Base-by-base conservation (phyloP, 1,284 basidiomycete species). In the Ganoderma meredithae region DNA sequence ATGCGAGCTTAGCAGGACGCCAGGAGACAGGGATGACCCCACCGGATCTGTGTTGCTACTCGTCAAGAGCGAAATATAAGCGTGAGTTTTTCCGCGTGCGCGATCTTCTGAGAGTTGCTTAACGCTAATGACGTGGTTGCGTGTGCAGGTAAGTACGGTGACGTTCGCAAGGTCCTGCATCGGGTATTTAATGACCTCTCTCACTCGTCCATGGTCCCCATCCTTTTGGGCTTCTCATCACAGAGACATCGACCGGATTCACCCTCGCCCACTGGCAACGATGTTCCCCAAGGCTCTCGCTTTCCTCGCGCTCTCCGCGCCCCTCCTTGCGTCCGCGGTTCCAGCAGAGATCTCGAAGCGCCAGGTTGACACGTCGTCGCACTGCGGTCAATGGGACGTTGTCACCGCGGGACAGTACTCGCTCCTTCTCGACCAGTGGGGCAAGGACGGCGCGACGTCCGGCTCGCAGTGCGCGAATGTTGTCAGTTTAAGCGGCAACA, bases 391-490 rank as follows among this genome's bases (percentile, higher is more conserved):
- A 78, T 90, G 82, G 82, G 87, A 88, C 65, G 74, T 78, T 22
- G 80, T 86, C 67, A 72, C 77, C 15, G 83, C 81, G 6, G 82
- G 83, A 27, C 71, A 76, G 40, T 90, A 90, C 78, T 79, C 81
- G 3, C 73, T 90, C 33, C 74, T 82, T 52, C 81, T 84, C 44
- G 80, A 90, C 73, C 85, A 82, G 62, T 90, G 88, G 89, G 87
- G 87, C 31, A 70, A 75, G 63, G 72, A 74, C 33, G 79, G 79
- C 61, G 84, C 86, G 8, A 77, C 79, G 4, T 84, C 85, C 5
- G 89, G 89, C 52, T 83, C 80, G n/a, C 85, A 87, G 70, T 90
- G 89, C 74, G 83, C 88, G n/a, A 76, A 81, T 40, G 70, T 90
- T 73, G 78, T 77, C 0, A 85, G 83, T 22, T 66, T 85, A 69